These are phyloP conservation scores for Fallopia convolvulus DNA, from an alignment of 148 eudicot species.

Conservation along the genomic window DNA sequence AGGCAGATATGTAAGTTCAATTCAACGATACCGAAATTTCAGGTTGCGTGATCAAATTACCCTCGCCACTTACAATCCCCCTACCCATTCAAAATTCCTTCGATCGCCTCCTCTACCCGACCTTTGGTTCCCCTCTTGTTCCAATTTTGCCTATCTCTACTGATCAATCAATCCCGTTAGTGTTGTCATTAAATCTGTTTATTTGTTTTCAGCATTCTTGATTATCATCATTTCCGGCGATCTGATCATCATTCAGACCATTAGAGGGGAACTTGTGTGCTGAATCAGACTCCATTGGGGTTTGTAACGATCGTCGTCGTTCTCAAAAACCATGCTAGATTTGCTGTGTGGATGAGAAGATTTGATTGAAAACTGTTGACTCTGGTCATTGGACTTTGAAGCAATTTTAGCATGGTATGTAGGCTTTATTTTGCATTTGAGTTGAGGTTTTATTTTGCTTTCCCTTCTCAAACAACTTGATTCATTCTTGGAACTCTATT, in stretches of 20 bases:
- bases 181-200: neutral
- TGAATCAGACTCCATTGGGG: neutral
- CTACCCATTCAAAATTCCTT: neutral
- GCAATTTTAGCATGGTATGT: conserved; percentile 1
- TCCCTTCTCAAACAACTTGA: neutral
- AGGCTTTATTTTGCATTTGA: too few species aligned
- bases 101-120: neutral
- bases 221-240: neutral
- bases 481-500: neutral
- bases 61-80: conserved; percentile 7
- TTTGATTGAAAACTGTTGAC: conserved; percentile 7
- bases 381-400: neutral
- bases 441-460: neutral
- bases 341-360: conserved; percentile 1
- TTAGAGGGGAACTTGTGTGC: neutral
- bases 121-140: neutral
- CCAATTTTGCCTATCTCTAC: neutral
- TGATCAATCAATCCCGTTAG: neutral
- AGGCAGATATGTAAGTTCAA: conserved; percentile 15
- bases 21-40: conserved; percentile 28
- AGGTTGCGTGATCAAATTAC: conserved; percentile 17
- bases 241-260: neutral
- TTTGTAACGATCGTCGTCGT: neutral
- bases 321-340: neutral
- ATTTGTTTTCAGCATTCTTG: neutral